These are phyloP conservation scores for Penicillium crustosum DNA, from an alignment of 2,329 filamentous ascomycete genomes.

Conservation along the genomic window DNA sequence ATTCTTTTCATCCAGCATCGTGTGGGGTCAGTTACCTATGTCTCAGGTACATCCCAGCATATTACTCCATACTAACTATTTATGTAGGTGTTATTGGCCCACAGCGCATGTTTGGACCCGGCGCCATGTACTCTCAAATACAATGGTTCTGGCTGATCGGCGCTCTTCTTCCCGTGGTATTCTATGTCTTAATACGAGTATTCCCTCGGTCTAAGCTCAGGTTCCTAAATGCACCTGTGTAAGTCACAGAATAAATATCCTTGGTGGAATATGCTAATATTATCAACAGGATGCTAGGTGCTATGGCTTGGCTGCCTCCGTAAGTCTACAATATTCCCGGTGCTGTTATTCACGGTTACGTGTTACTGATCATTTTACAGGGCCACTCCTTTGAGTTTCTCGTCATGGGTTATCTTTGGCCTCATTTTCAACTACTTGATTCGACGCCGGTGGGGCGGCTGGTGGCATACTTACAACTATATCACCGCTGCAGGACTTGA, in stretches of 20 bases:
- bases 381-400: conserved; percentile 65
- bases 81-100: conserved; percentile 64
- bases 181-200: conserved; percentile 57
- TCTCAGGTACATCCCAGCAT: background rate
- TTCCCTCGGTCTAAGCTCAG: conserved; percentile 61
- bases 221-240: conserved; percentile 61
- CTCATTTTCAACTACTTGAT: conserved; percentile 42
- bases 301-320: conserved; percentile 40
- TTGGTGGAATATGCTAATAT: background rate
- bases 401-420: conserved; percentile 62
- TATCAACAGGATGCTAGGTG: conserved; percentile 25
- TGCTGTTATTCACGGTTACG: conserved; percentile 20
- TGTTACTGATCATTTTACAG: conserved; percentile 12
- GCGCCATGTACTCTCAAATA: conserved; percentile 60
- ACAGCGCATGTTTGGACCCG: conserved; percentile 62
- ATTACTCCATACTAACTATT: conserved; percentile 36
- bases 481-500: conserved; percentile 42
- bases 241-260: conserved; percentile 1
- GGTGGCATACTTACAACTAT: conserved; percentile 46
- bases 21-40: conserved; percentile 57
- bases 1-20: conserved; percentile 65
- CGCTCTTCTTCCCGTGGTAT: conserved; percentile 57
- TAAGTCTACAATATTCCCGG: conserved; percentile 34
- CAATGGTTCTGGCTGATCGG: conserved; percentile 70
- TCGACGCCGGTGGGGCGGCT: conserved; percentile 32